Conservation (phyloP, 2,329 filamentous ascomycete species). For the Pseudogymnoascus sp. region DNA sequence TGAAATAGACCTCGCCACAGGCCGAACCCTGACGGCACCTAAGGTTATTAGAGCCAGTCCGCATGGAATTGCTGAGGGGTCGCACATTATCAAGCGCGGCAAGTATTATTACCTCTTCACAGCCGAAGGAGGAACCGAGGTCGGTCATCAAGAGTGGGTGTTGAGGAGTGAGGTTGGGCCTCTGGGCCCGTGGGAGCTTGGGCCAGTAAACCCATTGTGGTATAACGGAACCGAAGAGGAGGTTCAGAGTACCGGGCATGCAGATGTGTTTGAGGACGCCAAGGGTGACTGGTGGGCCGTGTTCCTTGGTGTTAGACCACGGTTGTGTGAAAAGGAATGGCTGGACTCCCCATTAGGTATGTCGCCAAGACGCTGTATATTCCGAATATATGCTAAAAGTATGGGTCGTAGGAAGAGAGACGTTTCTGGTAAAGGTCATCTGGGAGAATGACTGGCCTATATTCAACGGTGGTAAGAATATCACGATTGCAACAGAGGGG, state of each 20-base stretch:
- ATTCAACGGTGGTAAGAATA: constrained; percentile 16
- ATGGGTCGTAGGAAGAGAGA: constrained; percentile 14
- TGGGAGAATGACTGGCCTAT: constrained; percentile 22
- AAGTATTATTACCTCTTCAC: constrained; percentile 35
- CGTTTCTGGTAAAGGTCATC: constrained; percentile 15
- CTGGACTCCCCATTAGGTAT: constrained; percentile 38
- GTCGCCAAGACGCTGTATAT: background rate
- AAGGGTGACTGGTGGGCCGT: constrained; percentile 43
- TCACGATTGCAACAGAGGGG: constrained; percentile 26
- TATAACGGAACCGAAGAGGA: constrained; percentile 36
- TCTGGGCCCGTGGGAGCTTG: constrained; percentile 43
- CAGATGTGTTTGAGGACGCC: constrained; percentile 40
- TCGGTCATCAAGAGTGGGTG: constrained; percentile 47
- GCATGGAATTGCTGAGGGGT: constrained; percentile 38
- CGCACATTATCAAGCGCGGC: constrained; percentile 32
- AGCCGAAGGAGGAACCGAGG: constrained; percentile 27
- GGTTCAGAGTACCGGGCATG: constrained; percentile 28
- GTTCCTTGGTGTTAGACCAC: constrained; percentile 39
- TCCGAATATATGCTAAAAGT: background rate
- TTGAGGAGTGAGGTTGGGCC: constrained; percentile 37
- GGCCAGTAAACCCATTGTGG: constrained; percentile 38
- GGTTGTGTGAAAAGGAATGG: constrained; percentile 22
- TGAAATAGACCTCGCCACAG: constrained; percentile 38
- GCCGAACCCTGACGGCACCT: constrained; percentile 33
- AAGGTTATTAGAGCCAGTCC: constrained; percentile 32